A percentile compares a stretch with the other conserved stretches of the same genome.
Conservation (phyloP, 2,329 filamentous ascomycete genomes). For the Apiospora pterosperma region DNA sequence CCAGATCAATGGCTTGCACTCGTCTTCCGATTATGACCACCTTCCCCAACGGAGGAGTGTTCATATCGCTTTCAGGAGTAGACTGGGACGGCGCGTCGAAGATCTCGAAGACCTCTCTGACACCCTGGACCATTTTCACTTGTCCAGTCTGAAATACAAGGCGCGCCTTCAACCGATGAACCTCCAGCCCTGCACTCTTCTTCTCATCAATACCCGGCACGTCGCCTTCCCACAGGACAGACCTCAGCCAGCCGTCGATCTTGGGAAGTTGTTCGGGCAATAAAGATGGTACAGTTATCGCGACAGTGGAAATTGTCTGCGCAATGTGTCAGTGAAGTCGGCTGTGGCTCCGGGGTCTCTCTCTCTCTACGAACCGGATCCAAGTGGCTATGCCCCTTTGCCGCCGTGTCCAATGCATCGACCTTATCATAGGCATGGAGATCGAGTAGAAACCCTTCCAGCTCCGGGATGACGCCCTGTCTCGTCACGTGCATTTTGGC, state of each 20-base stretch:
- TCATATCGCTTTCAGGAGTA: conserved; percentile 10
- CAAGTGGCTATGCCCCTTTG: conserved; percentile 83
- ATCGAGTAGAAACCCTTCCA: conserved; percentile 85
- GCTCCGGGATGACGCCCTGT: conserved; percentile 72
- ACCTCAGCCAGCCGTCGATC: conserved; percentile 79
- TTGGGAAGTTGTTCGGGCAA: conserved; percentile 50
- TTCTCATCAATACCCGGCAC: conserved; percentile 45
- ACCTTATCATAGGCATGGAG: conserved; percentile 90
- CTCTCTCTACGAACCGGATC: conserved; percentile 63
- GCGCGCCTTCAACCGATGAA: conserved; percentile 85
- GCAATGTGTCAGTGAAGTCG: neutral
- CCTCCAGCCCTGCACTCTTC: conserved; percentile 57
- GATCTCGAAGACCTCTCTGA: conserved; percentile 91
- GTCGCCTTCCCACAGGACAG: conserved; percentile 76
- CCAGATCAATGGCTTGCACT: conserved; percentile 49
- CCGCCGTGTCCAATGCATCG: conserved; percentile 64
- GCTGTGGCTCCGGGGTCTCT: neutral
- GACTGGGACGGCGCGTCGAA: conserved; percentile 51
- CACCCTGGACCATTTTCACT: conserved; percentile 81
- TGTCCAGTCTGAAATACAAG: conserved; percentile 62
- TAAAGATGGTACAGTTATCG: conserved; percentile 65
- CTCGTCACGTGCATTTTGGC: conserved; percentile 81
- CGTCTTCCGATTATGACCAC: conserved; percentile 62
- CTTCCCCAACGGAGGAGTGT: conserved; percentile 43
- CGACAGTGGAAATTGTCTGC: conserved; percentile 80